Evolutionary conservation across 2,329 filamentous ascomycete species (phyloP).

Genomic region (Capronia americana): DNA sequence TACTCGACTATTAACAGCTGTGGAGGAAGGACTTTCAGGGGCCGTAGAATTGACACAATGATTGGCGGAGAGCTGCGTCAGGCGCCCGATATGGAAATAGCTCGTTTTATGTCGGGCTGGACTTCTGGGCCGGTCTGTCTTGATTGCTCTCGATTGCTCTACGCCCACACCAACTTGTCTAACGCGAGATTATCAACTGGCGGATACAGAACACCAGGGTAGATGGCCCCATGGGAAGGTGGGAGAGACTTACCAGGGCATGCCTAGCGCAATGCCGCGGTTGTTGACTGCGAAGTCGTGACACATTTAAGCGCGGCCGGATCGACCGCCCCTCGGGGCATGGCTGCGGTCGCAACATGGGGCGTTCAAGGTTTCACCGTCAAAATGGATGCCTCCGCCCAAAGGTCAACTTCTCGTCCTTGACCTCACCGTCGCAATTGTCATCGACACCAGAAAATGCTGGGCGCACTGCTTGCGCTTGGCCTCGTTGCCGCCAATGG

Average conservation of each 20-base stretch:
- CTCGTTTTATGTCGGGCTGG: not conserved
- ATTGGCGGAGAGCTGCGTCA: not conserved
- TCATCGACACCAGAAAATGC: constrained; percentile 1
- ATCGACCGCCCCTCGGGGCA: not conserved
- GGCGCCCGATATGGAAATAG: not conserved
- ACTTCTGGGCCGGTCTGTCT: not conserved
- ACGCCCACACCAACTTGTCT: not conserved
- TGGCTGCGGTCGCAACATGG: not conserved
- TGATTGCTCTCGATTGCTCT: not conserved
- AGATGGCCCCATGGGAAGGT: not conserved
- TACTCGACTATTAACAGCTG: not conserved
- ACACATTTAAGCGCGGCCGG: not conserved
- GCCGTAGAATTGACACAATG: not conserved
- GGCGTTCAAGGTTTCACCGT: not conserved
- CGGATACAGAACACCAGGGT: not conserved
- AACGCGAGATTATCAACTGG: not conserved
- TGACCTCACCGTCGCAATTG: constrained; percentile 4
- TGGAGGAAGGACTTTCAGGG: not conserved
- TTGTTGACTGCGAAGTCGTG: not conserved
- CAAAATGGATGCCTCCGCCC: not conserved
- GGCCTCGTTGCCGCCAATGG: constrained; percentile 6
- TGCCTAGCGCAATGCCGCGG: not conserved
- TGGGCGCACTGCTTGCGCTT: constrained; percentile 1
- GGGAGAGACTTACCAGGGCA: not conserved
- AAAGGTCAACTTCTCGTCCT: constrained; percentile 7